phyloP scores from a whole-genome alignment of 495 filamentous ascomycete species.

The Parmelia sp. region DNA sequence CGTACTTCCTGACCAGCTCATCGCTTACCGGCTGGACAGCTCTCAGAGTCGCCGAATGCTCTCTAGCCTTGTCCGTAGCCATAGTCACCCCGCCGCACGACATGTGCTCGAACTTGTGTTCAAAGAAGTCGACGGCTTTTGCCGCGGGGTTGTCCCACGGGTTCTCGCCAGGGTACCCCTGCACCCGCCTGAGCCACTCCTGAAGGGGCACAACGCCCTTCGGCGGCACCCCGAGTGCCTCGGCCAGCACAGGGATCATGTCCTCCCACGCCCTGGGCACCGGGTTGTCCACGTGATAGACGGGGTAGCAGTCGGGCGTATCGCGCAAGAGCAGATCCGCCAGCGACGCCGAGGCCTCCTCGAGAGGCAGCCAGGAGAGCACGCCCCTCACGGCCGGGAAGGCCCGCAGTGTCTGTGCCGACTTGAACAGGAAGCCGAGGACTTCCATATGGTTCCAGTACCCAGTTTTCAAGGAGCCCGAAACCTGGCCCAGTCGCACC shows the following conservation, averaged over 20 bases:
- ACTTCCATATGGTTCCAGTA: no score
- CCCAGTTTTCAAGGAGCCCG: no score
- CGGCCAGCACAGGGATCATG: conserved; percentile 36
- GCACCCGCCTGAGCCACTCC: conserved; percentile 44
- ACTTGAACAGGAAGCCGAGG: no score
- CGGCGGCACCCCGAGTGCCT: conserved; percentile 35
- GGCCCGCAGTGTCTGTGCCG: no score
- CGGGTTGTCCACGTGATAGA: conserved; percentile 51
- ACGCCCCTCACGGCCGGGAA: no score
- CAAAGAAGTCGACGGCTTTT: conserved; percentile 45
- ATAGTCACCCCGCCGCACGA: conserved; percentile 47
- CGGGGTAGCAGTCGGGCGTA: conserved; percentile 20
- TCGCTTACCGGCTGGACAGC: no score
- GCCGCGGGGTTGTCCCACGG: conserved; percentile 46
- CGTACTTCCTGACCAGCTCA: no score
- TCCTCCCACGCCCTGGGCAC: conserved; percentile 38
- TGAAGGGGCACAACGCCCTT: conserved; percentile 38
- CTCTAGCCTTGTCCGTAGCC: conserved; percentile 33
- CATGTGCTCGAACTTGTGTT: conserved; percentile 46
- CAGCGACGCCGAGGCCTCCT: no score
- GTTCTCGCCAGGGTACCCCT: conserved; percentile 24
- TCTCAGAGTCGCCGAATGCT: conserved; percentile 44
- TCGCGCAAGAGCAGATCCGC: conserved; percentile 30
- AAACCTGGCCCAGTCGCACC: no score
- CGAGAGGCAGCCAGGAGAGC: no score